These are phyloP conservation scores for Drechslerella stenobrocha DNA, from an alignment of 2,329 filamentous ascomycete genomes.

Conservation along the genomic window DNA sequence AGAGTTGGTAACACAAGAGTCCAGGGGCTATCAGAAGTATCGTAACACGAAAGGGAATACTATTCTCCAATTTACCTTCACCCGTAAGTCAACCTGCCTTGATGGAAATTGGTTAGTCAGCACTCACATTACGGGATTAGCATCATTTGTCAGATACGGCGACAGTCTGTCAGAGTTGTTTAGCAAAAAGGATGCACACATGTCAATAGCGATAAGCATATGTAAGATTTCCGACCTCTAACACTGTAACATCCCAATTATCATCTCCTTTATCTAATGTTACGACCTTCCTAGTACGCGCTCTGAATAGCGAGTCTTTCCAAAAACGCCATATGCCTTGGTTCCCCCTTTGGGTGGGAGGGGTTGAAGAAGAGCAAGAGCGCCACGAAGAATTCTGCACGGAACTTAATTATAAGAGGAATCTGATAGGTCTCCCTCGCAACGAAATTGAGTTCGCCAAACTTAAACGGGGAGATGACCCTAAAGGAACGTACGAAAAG, in stretches of 20 bases:
- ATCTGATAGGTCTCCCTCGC: too few relatives aligned
- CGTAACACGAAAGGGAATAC: slow-evolving; percentile 31
- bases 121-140: slow-evolving; percentile 4
- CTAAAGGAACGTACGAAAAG: background rate
- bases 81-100: slow-evolving; percentile 7
- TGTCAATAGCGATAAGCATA: slow-evolving; percentile 28
- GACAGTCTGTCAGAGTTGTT: slow-evolving; percentile 37
- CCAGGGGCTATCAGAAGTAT: slow-evolving; percentile 28
- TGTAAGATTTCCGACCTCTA: slow-evolving; percentile 4
- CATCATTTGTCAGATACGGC: slow-evolving; percentile 34
- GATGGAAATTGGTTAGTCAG: too few relatives aligned
- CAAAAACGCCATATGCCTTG: slow-evolving; percentile 31
- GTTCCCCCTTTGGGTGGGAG: background rate
- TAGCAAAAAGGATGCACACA: slow-evolving; percentile 29
- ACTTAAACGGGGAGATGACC: too few relatives aligned
- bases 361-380: background rate
- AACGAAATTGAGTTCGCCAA: too few relatives aligned
- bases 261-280: background rate
- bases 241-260: background rate
- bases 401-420: background rate
- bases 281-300: slow-evolving; percentile 15
- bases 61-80: slow-evolving; percentile 37
- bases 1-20: slow-evolving; percentile 10
- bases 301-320: slow-evolving; percentile 25
- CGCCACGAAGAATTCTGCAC: background rate